A percentile compares a stretch with the other conserved stretches of the same genome.
These are phyloP conservation scores for Citrullus amarus DNA, from an alignment of 306 rosid species.

Conservation along the genomic window DNA sequence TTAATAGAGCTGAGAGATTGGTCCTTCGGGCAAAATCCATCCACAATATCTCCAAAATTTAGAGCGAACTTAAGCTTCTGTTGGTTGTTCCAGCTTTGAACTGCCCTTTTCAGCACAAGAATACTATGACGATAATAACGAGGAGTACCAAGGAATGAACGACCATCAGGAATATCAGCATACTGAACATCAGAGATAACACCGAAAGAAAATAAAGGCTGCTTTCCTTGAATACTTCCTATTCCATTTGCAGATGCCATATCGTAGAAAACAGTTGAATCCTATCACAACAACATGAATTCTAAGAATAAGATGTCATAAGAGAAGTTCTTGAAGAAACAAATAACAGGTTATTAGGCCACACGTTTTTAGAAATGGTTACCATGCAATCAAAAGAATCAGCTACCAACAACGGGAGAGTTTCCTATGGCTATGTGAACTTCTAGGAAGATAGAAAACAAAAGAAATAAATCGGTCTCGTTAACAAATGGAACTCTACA, in stretches of 20 bases:
- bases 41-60: slow-evolving; percentile 82
- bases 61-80: slow-evolving; percentile 50
- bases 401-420: neutral
- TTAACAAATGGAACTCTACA: neutral
- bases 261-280: slow-evolving; percentile 16
- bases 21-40: slow-evolving; percentile 74
- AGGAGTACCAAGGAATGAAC: slow-evolving; percentile 75
- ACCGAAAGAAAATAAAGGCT: slow-evolving; percentile 71
- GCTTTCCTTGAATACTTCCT: slow-evolving; percentile 20
- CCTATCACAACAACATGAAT: slow-evolving; percentile 21
- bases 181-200: slow-evolving; percentile 83
- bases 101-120: slow-evolving; percentile 61
- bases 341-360: neutral
- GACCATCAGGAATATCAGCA: slow-evolving; percentile 82
- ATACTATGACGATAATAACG: slow-evolving; percentile 78
- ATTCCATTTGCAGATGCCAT: slow-evolving; percentile 45
- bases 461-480: neutral
- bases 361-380: neutral
- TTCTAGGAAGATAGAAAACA: neutral
- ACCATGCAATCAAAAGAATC: neutral
- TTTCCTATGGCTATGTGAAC: neutral
- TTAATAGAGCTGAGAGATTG: slow-evolving; percentile 47
- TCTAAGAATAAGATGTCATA: neutral
- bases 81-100: slow-evolving; percentile 53
- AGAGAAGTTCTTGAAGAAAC: neutral